Evolutionary conservation across 257 asterid species (phyloP).

Genomic region (Rubia yunnanensis): DNA sequence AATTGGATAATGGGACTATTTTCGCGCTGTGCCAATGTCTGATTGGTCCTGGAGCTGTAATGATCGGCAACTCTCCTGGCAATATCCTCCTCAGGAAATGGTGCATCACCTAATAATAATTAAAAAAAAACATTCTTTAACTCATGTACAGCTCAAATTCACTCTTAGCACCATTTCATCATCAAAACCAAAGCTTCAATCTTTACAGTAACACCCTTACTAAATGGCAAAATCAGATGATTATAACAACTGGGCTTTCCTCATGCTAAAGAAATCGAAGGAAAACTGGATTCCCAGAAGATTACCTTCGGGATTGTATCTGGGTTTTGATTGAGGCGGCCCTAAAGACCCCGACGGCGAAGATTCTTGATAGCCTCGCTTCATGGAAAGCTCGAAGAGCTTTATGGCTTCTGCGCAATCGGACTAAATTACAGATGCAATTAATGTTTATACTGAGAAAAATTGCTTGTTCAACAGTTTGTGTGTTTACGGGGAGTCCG

Average conservation of each 20-base stretch:
- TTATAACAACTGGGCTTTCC: neutral
- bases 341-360: conserved; percentile 61
- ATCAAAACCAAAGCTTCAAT: conserved; percentile 7
- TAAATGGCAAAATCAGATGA: neutral
- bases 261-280: neutral
- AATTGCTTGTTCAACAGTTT: too few relatives aligned
- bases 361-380: conserved; percentile 70
- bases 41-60: conserved; percentile 93
- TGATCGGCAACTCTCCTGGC: conserved; percentile 96
- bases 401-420: conserved; percentile 1
- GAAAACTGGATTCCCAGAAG: neutral
- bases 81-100: conserved; percentile 65
- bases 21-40: conserved; percentile 91
- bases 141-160: neutral
- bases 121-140: neutral
- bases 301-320: conserved; percentile 61
- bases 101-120: conserved; percentile 41
- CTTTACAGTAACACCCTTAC: neutral
- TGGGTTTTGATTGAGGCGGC: conserved; percentile 76
- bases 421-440: neutral
- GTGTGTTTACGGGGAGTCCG: neutral
- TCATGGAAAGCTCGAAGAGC: conserved; percentile 31
- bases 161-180: conserved; percentile 10
- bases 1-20: conserved; percentile 97
- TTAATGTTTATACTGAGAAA: too few relatives aligned